Base-by-base conservation (phyloP, 1,139 yeast species). In the Eremothecium cymbalariae region DNA sequence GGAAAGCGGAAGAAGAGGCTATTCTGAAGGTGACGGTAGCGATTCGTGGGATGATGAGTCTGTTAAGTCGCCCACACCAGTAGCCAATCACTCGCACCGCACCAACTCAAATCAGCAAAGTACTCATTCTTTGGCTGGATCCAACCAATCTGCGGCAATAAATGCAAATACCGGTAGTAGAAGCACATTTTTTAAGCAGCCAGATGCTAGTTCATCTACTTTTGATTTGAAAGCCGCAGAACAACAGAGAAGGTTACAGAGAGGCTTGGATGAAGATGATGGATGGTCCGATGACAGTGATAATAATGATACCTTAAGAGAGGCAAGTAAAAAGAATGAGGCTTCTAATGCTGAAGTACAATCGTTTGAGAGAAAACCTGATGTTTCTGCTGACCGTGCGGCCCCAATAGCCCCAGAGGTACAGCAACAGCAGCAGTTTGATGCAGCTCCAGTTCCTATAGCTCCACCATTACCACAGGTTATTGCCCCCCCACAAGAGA, bases 211-310 rank as follows among this genome's bases (percentile, higher is more conserved):
- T 3, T 46, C 58, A 2, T 45, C 61, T 2, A 50, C 60, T 9
- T 57, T 72, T 41, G 81, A 76, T 49, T 62, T 72, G 0, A 64
- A 65, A 41, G 74, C 75, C 41, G 72, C 77, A 5, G 77, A 72
- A 33, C 74, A 72, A 2, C 85, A 77, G 55, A 65, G 85, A 51
- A 73, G 67, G 14, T 68, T 78, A 5, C 85, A 77, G 55, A 64
- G 82, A 53, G 84, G 85, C 3, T 52, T 68, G 31, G 49, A 42
- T 25, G 70, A 65, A 36, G 70, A 67, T 36, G 80, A 71, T 44
- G 75, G 74, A 41, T 75, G 73, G 48, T 71, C 69, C 5, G 83
- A 74, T 29, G 74, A 69, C 2, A 75, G 34, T 74, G 5, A 48
- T 47, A 25, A 28, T 44, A 23, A 50, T 53, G 2, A 34, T 58